Base-by-base conservation (phyloP, 1,284 basidiomycete genomes). In the Gomphus bonarii region DNA sequence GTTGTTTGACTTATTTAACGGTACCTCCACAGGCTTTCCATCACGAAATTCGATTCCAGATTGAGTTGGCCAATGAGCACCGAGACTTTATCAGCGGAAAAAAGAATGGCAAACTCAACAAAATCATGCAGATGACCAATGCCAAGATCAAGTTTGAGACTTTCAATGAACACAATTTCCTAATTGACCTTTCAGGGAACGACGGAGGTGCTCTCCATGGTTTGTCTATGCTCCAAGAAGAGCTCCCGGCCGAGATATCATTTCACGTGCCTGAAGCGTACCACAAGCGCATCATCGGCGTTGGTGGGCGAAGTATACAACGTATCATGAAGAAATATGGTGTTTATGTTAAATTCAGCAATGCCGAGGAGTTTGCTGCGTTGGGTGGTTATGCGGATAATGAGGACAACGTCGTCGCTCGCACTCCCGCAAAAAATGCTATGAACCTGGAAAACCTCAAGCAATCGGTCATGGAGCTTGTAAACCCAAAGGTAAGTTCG, bases 121-220 rank as follows among this genome's bases (percentile, higher is more conserved):
- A 97, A 74, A 95, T 97, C 68, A 97, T 95, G 91, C 93, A 95
- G 73, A 88, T 85, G 7, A 88, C 91, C 36, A 91, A 90, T 65
- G 94, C 95, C 65, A 95, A 97, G 72, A 97, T 99, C 79, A 97
- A 97, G 73, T 99, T 98, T 65, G 95, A 99, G 76, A 97, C 95
- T 3, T 94, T 97, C 75, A 95, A 97, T 70, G 95, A 98, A 69
- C 90, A 97, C 75, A 99, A 99, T 72, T 99, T 99, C 75, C 79
- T 98, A 65, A 98, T 99, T 69, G 94, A 97, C 70, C 85, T 94
- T 63, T 81, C 90, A 18, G 89, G 91, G 25, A 87, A 82, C 62
- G 89, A 94, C 66, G 75, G 72, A 35, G 88, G 87, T 30, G 88
- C 46, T 22, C 73, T 99, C 22, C 88, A 93, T 66, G 94, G 97